These are phyloP conservation scores for Lizanozyma gosingica DNA, from an alignment of 1,139 yeast species.

Conservation along the genomic window DNA sequence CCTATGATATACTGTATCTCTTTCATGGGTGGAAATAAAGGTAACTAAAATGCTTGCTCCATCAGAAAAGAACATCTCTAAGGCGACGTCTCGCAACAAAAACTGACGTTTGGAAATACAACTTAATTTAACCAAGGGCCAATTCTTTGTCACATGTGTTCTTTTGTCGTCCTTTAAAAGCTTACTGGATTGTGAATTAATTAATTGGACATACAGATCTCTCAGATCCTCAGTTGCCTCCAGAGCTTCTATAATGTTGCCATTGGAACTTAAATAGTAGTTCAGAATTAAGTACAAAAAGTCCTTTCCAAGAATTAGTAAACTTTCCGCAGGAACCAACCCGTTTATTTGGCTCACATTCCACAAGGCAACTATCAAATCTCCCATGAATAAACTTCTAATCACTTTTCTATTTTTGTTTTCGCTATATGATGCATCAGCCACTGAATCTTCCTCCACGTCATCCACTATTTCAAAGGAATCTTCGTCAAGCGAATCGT, in stretches of 20 bases:
- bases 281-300: slow-evolving; percentile 63
- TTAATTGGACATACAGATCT: slow-evolving; percentile 58
- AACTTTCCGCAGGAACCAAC: slow-evolving; percentile 61
- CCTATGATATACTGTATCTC: slow-evolving; percentile 48
- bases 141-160: slow-evolving; percentile 40
- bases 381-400: slow-evolving; percentile 62
- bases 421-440: slow-evolving; percentile 24
- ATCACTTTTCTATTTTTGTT: slow-evolving; percentile 70
- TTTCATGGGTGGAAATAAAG: slow-evolving; percentile 36
- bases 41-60: slow-evolving; percentile 63
- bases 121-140: slow-evolving; percentile 50
- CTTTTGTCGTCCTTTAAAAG: slow-evolving; percentile 12
- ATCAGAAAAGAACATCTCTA: slow-evolving; percentile 66
- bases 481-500: slow-evolving; percentile 20
- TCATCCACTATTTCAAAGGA: slow-evolving; percentile 41
- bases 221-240: slow-evolving; percentile 54
- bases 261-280: slow-evolving; percentile 47
- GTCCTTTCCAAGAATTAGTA: slow-evolving; percentile 56
- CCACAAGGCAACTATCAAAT: slow-evolving; percentile 60
- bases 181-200: slow-evolving; percentile 29
- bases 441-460: slow-evolving; percentile 22
- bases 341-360: slow-evolving; percentile 71
- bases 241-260: slow-evolving; percentile 57
- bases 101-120: slow-evolving; percentile 68
- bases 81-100: slow-evolving; percentile 64